Base-by-base conservation (phyloP, 176 grass and related monocot genomes). In the bread wheat (Triticum aestivum) region DNA sequence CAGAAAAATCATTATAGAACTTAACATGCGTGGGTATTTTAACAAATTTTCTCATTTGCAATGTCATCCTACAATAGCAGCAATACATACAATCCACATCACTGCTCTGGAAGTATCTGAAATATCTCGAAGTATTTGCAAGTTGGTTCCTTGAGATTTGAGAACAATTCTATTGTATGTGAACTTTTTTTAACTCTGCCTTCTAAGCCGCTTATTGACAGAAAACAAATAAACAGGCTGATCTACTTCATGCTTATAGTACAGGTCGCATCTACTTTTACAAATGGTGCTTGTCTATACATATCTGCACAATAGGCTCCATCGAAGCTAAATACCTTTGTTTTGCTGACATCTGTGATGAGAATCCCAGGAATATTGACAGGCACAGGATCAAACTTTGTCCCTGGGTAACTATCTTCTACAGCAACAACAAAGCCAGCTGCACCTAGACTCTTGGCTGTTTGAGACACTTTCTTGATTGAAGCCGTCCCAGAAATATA, bases 331-430 rank as follows among this genome's bases (percentile, higher is more conserved):
- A 79, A 29, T 96, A 99, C 97, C 92, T 94, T 82, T 63, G 97
- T 99, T 85, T 87, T 96, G 65, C 89, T 92, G 77, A 85, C 85
- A 84, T 99, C 94, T 75, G 92, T 87, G 63, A 99, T 91, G 82
- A 99, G 87, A 90, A 99, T 99, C 34, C 97, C 97, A 82, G 94
- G 97, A 79, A 95, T 90, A 84, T 89, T 92, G 45, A 99, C 92
- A 81, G 97, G 97, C 51, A 99, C 94, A 83, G 97, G 97, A 85
- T 99, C 90, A 83, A 99, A 94, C 79, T 99, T 99, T 81, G 94
- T 96, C 83, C 97, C 97, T 33, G 97, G 94, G 82, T 96, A 96
- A 84, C 86, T 90, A 82, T 90, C 96, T 87, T 99, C 97, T 33
- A 96, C 92, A 77, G 92, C 94, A 83, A 99, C 90, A 88, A 99